Base-by-base conservation (phyloP, 345 rosid species). In the Salix purpurea region DNA sequence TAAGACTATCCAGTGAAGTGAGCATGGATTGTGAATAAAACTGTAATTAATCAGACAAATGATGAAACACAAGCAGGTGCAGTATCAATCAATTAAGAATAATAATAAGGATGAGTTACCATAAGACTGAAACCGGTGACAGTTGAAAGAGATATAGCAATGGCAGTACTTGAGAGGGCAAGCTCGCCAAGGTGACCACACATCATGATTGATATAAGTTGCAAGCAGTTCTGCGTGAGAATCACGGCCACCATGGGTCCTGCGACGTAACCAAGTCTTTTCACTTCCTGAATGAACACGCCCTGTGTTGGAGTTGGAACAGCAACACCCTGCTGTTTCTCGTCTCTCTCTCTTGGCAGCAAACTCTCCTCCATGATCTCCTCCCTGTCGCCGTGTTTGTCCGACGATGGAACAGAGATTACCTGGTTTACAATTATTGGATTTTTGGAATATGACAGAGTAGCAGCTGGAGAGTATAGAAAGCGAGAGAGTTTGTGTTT, bases 151-250 rank as follows among this genome's bases (percentile, higher is more conserved):
- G 97, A 92, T 69, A 83, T 42, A n/a, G 92, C 92, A 10, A 94
- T 86, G 85, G 98, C 91, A 5, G 96, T 83, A 87, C 93, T 89
- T 3, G 98, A 88, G 62, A 94, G 92, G 37, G 39, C 76, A 26
- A 92, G 94, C 82, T 91, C 83, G 10, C 96, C 93, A 60, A 92
- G 91, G 71, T 92, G 98, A 76, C 98, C 98, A 14, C 85, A 91
- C 96, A 94, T 91, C 90, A 89, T 89, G 18, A 87, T 71, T 2
- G 96, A 87, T 15, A 90, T 74, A 3, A 94, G 79, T 73, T 91
- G 94, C 74, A 90, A 66, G 28, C 84, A 74, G 76, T 85, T 89
- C 81, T 78, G 89, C 0, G 94, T 91, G 1, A 85, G 77, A 66
- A 75, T 81, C 15, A 92, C 91, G 1, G 90, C 91, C 64, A 94